Evolutionary conservation across 495 filamentous ascomycete genomes (phyloP), one percentile per base, ranked within the genome.

Genomic region (Aspergillus conjunctus): DNA sequence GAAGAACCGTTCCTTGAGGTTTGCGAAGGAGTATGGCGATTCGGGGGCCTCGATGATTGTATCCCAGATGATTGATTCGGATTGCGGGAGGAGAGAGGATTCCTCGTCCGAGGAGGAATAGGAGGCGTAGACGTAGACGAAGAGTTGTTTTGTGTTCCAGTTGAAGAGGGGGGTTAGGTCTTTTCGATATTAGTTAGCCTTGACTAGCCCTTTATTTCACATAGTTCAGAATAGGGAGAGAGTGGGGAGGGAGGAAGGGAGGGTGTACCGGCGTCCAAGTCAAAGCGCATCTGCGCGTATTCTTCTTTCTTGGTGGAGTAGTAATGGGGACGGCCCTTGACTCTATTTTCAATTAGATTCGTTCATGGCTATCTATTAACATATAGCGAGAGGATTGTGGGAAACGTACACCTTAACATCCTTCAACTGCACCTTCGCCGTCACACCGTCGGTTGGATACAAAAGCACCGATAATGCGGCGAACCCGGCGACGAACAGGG

Each of bases 61-160:
- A 74, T 98, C 94, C 94, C 94, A 98, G 77, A 98, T 91, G 37
- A 98, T 85, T 65, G 91, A 90, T 74, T 92, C 85, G 65, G 84
- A 81, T 54, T 69, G 66, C 15, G 76, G 81, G 54, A 73, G 59
- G 41, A 58, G 64, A 46, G 68, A 62, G 56, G 65, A 43, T 60
- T 59, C 57, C 41, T 68, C 60, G 59, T 72, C 71, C 58, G 73
- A 66, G 21, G 85, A 82, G 52, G 92, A 89, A 82, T 93, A 98
- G 22, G 86, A 85, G 34, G 93, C 92, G 51, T 90, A 90, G 50
- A 98, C 85, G 82, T 94, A 98, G 73, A 95, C 85, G 77, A 98
- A 99, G 66, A 98, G 75, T 75, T 97, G 92, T 76, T 99, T 99
- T n/a, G 94, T 99, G 80, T 99, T 99, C 95, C 95, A 99, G 75